A percentile compares a stretch with the other conserved stretches of the same genome.
phyloP scores from a whole-genome alignment of 2,329 filamentous ascomycete genomes.

The Ilyonectria destructans region DNA sequence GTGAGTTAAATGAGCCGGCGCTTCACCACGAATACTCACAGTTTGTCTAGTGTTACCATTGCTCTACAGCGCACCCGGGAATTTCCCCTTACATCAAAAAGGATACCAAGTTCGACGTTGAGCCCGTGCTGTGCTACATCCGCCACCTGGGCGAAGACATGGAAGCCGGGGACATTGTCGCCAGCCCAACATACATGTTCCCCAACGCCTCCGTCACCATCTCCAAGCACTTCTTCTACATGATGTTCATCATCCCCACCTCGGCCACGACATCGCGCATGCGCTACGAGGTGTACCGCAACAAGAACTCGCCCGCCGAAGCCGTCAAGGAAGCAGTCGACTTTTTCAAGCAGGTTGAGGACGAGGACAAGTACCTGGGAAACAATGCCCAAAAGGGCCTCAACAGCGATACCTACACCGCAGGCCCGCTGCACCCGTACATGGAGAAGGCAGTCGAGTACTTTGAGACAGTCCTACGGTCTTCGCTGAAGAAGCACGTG shows the following conservation, averaged over 20 bases:
- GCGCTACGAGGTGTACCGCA: conserved; percentile 29
- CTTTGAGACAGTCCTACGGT: conserved; percentile 16
- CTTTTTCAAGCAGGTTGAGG: conserved; percentile 22
- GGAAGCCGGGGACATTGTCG: conserved; percentile 13
- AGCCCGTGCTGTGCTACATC: conserved; percentile 12
- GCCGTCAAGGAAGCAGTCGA: conserved; percentile 3
- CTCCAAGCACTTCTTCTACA: conserved; percentile 29
- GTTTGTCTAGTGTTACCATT: conserved; percentile 18
- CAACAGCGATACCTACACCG: conserved; percentile 24
- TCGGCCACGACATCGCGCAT: conserved; percentile 18
- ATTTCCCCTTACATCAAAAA: conserved; percentile 23
- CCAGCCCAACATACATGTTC: conserved; percentile 28
- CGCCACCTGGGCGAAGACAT: conserved; percentile 24
- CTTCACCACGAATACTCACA: background rate
- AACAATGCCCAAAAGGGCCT: conserved; percentile 16
- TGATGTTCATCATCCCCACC: conserved; percentile 28
- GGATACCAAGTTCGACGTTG: conserved; percentile 23
- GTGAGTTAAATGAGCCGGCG: background rate
- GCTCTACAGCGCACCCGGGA: conserved; percentile 22
- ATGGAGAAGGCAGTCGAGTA: conserved; percentile 25
- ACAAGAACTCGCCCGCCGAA: conserved; percentile 6
- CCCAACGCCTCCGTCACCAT: conserved; percentile 25
- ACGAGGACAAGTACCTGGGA: conserved; percentile 22
- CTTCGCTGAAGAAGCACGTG: conserved; percentile 1
- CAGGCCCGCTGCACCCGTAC: conserved; percentile 20